Conservation (phyloP, 768 basidiomycete genomes). For the Suillus tomentosus region DNA sequence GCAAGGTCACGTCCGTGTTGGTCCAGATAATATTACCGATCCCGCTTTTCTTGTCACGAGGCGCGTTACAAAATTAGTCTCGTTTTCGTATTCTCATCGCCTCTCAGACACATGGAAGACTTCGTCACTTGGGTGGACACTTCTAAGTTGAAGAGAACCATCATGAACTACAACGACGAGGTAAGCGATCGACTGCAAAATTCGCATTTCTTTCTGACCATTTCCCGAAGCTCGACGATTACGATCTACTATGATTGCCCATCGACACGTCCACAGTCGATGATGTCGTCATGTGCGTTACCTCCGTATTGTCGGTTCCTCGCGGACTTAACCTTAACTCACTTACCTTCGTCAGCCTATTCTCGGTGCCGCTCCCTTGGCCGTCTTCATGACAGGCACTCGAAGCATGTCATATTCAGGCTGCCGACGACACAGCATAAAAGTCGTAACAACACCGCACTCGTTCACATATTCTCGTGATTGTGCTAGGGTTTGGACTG, state of each 20-base stretch:
- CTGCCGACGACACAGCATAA: slow-evolving; percentile 7
- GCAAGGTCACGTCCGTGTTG: slow-evolving; percentile 97
- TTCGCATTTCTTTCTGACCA: slow-evolving; percentile 19
- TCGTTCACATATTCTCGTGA: slow-evolving; percentile 4
- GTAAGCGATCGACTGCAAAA: slow-evolving; percentile 38
- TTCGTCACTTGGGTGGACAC: slow-evolving; percentile 99
- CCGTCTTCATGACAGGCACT: neutral
- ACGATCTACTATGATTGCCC: slow-evolving; percentile 69
- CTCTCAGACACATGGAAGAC: slow-evolving; percentile 90
- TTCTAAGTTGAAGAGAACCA: slow-evolving; percentile 92
- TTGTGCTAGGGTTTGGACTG: neutral
- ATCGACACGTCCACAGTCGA: neutral
- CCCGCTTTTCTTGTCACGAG: slow-evolving; percentile 94
- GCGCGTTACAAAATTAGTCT: slow-evolving; percentile 37
- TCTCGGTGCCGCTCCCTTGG: slow-evolving; percentile 3
- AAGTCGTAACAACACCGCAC: neutral
- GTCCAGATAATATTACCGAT: slow-evolving; percentile 93
- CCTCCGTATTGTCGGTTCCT: slow-evolving; percentile 1
- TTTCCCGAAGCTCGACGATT: slow-evolving; percentile 81
- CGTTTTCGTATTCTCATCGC: slow-evolving; percentile 11
- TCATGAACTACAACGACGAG: slow-evolving; percentile 97
- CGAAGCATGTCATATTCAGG: slow-evolving; percentile 1
- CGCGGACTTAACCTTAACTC: slow-evolving; percentile 12
- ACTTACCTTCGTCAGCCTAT: slow-evolving; percentile 1
- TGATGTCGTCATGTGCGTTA: neutral